These are phyloP conservation scores for Hypsizygus marmoreus DNA, from an alignment of 768 basidiomycete species.

Conservation along the genomic window DNA sequence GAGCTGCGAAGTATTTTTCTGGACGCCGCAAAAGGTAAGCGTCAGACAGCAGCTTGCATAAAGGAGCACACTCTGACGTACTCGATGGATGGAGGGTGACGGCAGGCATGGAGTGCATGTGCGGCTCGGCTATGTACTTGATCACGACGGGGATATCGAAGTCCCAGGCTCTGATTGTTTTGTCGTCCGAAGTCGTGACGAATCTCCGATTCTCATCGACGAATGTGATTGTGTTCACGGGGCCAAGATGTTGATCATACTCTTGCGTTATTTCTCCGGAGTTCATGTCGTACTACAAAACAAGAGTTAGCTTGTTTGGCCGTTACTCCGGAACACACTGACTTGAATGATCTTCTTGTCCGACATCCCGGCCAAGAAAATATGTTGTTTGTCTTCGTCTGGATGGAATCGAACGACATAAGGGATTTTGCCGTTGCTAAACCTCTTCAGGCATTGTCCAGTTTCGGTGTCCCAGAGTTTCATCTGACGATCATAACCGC, in stretches of 20 bases:
- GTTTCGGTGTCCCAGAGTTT: conserved; percentile 99
- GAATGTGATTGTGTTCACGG: conserved; percentile 98
- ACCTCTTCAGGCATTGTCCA: conserved; percentile 94
- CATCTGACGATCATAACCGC: conserved; percentile 95
- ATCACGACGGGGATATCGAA: conserved; percentile 99
- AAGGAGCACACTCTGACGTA: conserved; percentile 44
- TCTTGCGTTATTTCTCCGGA: conserved; percentile 96
- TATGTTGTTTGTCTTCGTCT: conserved; percentile 92
- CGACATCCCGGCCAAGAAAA: conserved; percentile 97
- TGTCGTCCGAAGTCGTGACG: conserved; percentile 98
- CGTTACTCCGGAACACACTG: conserved; percentile 19
- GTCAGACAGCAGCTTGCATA: conserved; percentile 5
- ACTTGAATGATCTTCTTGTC: conserved; percentile 99
- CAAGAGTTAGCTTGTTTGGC: conserved; percentile 3
- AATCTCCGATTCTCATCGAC: conserved; percentile 98
- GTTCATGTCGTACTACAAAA: conserved; percentile 89
- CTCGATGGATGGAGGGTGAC: conserved; percentile 95
- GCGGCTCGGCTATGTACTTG: conserved; percentile 98
- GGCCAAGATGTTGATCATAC: conserved; percentile 98
- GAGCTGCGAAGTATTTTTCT: conserved; percentile 97
- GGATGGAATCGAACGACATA: conserved; percentile 96
- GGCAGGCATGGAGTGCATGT: conserved; percentile 99
- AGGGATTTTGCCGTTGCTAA: conserved; percentile 97
- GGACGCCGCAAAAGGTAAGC: conserved; percentile 17
- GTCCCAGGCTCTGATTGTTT: conserved; percentile 99